Base-by-base conservation (phyloP, 176 grass and related monocot species). In the Ensete glaucum region DNA sequence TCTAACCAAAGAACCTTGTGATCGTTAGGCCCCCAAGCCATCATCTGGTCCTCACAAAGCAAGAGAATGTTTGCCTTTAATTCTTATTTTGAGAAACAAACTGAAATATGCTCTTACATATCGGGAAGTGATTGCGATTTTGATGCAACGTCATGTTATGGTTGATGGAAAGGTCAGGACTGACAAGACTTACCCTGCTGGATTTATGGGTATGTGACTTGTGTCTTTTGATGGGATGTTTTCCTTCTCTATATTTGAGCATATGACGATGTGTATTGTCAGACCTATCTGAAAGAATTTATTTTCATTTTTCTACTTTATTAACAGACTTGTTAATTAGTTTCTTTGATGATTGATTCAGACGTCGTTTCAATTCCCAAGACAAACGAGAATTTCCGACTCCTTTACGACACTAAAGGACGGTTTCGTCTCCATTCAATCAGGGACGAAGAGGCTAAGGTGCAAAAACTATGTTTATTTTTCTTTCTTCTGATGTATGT, bases 61-160 rank as follows among this genome's bases (percentile, higher is more conserved):
- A 43, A 43, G 34, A 43, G 34, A 58, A 17, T 58, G 55, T 58
- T 58, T 58, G 55, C 55, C 55, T 0, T 58, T 58, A 17, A 58
- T 58, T 58, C 55, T 58, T 58, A 58, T 58, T 58, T 17, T 58
- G 55, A 58, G 55, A 17, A 58, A 58, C 9, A 58, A 58, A 17
- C 17, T 58, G 55, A 58, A 58, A 58, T 58, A 58, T 58, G 55
- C 55, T 58, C 55, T 58, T 58, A 58, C 55, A 58, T 58, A 58
- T 17, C 55, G 55, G 11, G 55, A 58, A 58, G 55, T 58, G 34
- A 43, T 43, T 43, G 34, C 34, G 5, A 43, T 43, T 43, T 43
- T 43, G 34, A 43, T 43, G 34, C 34, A 43, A 43, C 34, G 34
- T 6, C 34, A 43, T 43, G 34, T 43, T 43, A 43, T 43, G 34